Conservation (phyloP, 257 asterid genomes). For the Nemophila menziesii region DNA sequence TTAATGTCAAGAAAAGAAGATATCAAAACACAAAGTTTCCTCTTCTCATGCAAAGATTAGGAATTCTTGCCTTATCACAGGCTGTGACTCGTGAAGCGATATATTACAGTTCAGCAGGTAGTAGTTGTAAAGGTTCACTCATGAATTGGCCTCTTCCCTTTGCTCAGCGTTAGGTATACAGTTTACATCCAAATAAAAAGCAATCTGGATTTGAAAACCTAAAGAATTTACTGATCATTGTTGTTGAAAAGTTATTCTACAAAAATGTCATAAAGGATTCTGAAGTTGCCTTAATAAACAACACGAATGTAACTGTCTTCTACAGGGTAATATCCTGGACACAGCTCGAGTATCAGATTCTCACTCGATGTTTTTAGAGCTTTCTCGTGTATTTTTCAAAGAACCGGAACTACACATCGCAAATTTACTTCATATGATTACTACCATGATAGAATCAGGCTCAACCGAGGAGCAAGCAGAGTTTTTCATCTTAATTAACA, state of each 20-base stretch:
- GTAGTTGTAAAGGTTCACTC: conserved; percentile 39
- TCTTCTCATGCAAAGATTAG: conserved; percentile 39
- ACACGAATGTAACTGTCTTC: conserved; percentile 54
- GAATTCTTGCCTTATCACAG: conserved; percentile 66
- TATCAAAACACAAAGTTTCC: conserved; percentile 36
- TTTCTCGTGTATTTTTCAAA: conserved; percentile 47
- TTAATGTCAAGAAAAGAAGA: conserved; percentile 43
- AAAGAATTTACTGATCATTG: conserved; percentile 41
- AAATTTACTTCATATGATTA: conserved; percentile 85
- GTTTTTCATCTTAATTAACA: conserved; percentile 54
- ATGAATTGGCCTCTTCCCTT: conserved; percentile 89
- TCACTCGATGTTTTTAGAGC: conserved; percentile 63
- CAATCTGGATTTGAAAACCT: conserved; percentile 46
- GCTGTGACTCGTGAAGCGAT: conserved; percentile 81
- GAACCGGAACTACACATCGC: conserved; percentile 75
- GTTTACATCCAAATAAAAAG: conserved; percentile 38
- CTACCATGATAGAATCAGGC: conserved; percentile 76
- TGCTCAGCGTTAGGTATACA: conserved; percentile 79
- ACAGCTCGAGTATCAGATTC: conserved; percentile 52
- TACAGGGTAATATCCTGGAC: conserved; percentile 65
- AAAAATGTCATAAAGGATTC: conserved; percentile 45
- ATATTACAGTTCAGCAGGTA: conserved; percentile 43
- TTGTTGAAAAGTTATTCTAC: conserved; percentile 63
- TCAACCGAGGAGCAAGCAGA: conserved; percentile 73
- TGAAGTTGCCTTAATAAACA: conserved; percentile 37